Evolutionary conservation across 2,329 filamentous ascomycete genomes (phyloP).

Genomic region (Verticillium klebahnii): DNA sequence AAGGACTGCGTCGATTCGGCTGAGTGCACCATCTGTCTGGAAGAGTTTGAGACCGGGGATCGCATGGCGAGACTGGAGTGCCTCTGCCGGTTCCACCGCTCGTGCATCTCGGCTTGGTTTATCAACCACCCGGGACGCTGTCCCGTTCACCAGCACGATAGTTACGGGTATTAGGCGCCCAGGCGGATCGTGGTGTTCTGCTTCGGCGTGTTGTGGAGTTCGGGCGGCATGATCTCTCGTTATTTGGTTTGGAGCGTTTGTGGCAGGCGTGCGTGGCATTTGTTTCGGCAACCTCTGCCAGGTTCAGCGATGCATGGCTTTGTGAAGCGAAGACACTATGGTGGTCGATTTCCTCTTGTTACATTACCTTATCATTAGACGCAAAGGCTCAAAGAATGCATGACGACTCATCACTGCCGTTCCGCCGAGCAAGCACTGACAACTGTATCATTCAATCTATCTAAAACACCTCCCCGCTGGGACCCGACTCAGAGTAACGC

Average conservation of each 20-base stretch:
- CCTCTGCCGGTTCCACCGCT: conserved; percentile 58
- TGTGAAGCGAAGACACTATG: neutral
- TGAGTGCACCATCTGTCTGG: conserved; percentile 64
- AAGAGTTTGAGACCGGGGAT: conserved; percentile 59
- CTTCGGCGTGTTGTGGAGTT: neutral
- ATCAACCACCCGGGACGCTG: conserved; percentile 57
- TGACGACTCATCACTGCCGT: neutral
- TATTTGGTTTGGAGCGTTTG: neutral
- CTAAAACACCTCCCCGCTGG: neutral
- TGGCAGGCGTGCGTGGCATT: neutral
- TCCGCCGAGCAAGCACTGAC: neutral
- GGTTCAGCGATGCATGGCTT: conserved; percentile 2
- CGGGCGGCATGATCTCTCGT: conserved; percentile 2
- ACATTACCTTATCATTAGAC: neutral
- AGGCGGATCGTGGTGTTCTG: neutral
- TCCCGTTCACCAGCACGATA: conserved; percentile 62
- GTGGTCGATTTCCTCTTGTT: neutral
- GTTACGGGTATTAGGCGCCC: conserved; percentile 42
- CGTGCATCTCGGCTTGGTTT: conserved; percentile 61
- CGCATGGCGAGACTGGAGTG: conserved; percentile 64
- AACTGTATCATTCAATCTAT: neutral
- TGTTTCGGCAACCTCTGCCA: neutral
- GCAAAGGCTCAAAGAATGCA: neutral
- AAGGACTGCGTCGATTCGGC: conserved; percentile 65
- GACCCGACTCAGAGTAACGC: neutral